Evolutionary conservation across 2,329 filamentous ascomycete genomes (phyloP), one percentile per base, ranked within the genome.

Genomic region (Conoideocrella luteorostrata): DNA sequence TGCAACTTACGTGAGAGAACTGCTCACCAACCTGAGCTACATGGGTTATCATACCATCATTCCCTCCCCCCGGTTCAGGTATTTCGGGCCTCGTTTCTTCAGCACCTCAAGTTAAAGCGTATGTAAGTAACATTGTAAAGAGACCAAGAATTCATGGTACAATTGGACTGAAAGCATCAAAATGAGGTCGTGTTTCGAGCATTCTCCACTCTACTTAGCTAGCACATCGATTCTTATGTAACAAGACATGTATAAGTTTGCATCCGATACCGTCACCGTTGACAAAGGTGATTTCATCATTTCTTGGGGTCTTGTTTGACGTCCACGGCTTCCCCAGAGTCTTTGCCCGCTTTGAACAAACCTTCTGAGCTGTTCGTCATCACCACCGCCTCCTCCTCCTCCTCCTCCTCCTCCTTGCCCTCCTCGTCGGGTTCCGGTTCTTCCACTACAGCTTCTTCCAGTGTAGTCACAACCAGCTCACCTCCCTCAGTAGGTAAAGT

Each of bases 361-460:
- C 17, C 48, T 32, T 62, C 58, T 6, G 59, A 50, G 34, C 53
- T 51, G n/a, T n/a, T 62, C 62, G 4, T 58, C 60, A 1, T 64
- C 60, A n/a, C n/a, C n/a, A n/a, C n/a, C n/a, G n/a, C n/a, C n/a
- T n/a, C n/a, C n/a, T n/a, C n/a, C n/a, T n/a, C n/a, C n/a, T n/a
- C n/a, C n/a, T n/a, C n/a, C n/a, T n/a, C n/a, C n/a, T n/a, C n/a
- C n/a, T n/a, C n/a, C n/a, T n/a, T n/a, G n/a, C n/a, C n/a, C 7
- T 64, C 62, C 18, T 36, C 41, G 7, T 65, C 54, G 4, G 57
- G 55, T 1, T 51, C 54, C 2, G 70, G 68, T 47, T 78, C 74
- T 53, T 79, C 75, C 48, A 76, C 72, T 15, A 78, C 68, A 20
- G 69, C 62, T 4, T 69, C 73, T 45, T 74, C 62, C 35, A 78